phyloP scores from a whole-genome alignment of 139 green algal genomes.

The Yamagishiella unicocca region DNA sequence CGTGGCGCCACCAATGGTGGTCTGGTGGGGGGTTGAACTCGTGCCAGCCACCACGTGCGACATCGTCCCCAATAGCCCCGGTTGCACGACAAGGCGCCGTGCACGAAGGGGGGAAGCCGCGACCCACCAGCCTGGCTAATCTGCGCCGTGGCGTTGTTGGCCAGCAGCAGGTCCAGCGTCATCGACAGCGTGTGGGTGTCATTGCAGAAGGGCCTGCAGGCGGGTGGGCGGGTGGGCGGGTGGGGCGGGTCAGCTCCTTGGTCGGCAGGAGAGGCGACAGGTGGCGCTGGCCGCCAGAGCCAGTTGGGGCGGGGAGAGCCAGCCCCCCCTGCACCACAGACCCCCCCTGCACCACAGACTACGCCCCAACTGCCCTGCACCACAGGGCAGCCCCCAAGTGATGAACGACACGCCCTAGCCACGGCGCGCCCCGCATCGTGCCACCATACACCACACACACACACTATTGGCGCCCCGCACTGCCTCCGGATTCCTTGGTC shows the following conservation, averaged over 20 bases:
- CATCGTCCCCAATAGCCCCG: not conserved
- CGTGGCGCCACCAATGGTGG: not conserved
- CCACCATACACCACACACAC: no score
- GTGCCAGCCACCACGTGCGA: not conserved
- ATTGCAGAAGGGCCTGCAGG: constrained; percentile 38
- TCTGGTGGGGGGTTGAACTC: not conserved
- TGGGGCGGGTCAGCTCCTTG: not conserved
- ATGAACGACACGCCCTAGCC: no score
- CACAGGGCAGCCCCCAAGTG: no score
- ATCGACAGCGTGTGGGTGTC: not conserved
- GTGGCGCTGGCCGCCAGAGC: not conserved
- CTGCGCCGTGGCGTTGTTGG: not conserved
- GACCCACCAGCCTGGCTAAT: not conserved
- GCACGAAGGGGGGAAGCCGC: not conserved
- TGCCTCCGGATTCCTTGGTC: no score
- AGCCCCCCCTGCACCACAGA: no score
- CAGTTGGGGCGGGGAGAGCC: no score
- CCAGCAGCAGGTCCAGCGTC: constrained; percentile 1
- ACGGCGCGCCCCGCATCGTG: no score
- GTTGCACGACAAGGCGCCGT: not conserved
- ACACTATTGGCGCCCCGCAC: no score
- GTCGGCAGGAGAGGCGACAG: not conserved
- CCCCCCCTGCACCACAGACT: no score
- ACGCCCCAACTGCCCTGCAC: no score
- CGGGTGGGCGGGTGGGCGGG: not conserved